Base-by-base conservation (phyloP, 306 rosid species). In the Acacia melanoxylon region DNA sequence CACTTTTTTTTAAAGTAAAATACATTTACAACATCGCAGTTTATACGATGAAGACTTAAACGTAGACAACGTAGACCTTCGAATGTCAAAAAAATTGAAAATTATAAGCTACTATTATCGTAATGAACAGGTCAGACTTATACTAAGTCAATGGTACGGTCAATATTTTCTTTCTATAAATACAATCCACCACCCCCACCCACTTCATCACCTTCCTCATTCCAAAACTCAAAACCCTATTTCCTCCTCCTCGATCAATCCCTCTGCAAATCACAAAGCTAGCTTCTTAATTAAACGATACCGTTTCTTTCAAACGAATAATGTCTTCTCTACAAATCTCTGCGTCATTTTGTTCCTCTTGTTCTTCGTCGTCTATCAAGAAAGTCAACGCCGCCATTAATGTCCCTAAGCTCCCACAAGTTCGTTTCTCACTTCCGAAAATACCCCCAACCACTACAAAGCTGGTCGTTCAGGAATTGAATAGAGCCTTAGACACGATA, bases 301-400 rank as follows among this genome's bases (percentile, higher is more conserved):
- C 62, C 62, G 27, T 56, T 52, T 52, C 62, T 2, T 56, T 8
- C 62, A n/a, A 56, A 56, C n/a, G 4, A 10, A 3, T 19, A 56
- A 56, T 68, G 73, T 22, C 73, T 35, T 19, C 73, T 40, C 41
- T 88, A 33, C 89, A 83, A 80, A 42, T 85, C 65, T 80, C 88
- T 58, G 8, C 67, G 33, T 80, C 56, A 69, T 81, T 31, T 19
- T 22, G 66, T 59, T 86, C 65, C 16, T 80, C 88, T 48, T 78
- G 85, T 14, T 68, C 88, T 51, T 67, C 17, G 66, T 68, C 49
- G 48, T 82, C 88, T 56, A 78, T 88, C 7, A 80, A 62, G 76
- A 62, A n/a, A 75, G 78, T 81, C 70, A 81, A 86, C 15, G 89
- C 91, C 15, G 77, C 89, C 10, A 75, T 92, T 35, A 84, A 89